Evolutionary conservation across 768 basidiomycete species (phyloP), one percentile per base, ranked within the genome.

Genomic region (Lactifluus hygrophoroides): DNA sequence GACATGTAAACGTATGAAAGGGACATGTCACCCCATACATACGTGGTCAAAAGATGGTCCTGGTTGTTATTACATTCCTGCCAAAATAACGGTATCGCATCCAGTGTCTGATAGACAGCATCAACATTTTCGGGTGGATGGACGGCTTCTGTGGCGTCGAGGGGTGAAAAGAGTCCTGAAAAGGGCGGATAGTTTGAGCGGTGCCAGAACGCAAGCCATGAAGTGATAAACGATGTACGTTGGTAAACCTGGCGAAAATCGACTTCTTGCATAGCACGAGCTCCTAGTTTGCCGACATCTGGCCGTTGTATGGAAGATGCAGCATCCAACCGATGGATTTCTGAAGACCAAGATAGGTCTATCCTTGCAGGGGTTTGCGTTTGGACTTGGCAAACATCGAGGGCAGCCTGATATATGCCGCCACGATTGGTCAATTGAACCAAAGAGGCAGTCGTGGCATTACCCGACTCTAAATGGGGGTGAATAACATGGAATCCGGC

Each of bases 1-100:
- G 21, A 30, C 3, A 43, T 34, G 40, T 44, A 23, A 27, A 49
- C 35, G 25, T 40, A 32, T 32, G 32, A 37, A 44, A 11, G 55
- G 16, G 54, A 34, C 47, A 40, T 38, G 40, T 40, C 16, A 38
- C 21, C 17, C 30, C 7, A 32, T 9, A 51, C 73, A 63, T 63
- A 90, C 89, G 75, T 77, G 27, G 85, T 90, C 25, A 89, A 64
- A 61, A 85, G 72, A 51, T 81, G 73, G 38, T 84, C 82, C 1
- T 74, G 63, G 2, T 76, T 73, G 27, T 67, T 69, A 55, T 82
- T 79, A 3, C 70, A 60, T n/a, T 73, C 72, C 64, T 82, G 79
- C 80, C 82, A 84, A 61, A 81, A 80, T 7, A 71, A 70, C 0
- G 82, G 76, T 60, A 88, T 75, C 38, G 68, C 73, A 19, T 84